Base-by-base conservation (phyloP, 2,329 filamentous ascomycete genomes). In the Rutstroemia sydowiana region DNA sequence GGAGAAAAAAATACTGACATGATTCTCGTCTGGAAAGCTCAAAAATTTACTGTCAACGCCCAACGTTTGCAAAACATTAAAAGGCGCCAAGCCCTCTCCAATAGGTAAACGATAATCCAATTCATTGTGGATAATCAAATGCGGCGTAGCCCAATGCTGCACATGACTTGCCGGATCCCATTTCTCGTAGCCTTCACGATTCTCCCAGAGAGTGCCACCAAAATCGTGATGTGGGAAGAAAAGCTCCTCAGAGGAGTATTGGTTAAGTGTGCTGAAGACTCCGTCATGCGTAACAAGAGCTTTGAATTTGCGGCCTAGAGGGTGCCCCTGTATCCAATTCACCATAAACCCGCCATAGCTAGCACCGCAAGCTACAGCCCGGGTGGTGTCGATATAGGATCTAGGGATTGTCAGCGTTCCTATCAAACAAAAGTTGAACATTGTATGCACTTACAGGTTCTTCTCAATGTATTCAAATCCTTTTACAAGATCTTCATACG, bases 281-380 rank as follows among this genome's bases (percentile, higher is more conserved):
- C 90, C 90, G 60, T 95, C 89, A 66, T 95, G 90, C 61, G 84
- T 90, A 26, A 95, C 89, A 3, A 96, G 76, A 0, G 89, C 89
- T 68, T 88, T 88, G 77, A 96, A 95, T 59, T 85, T 82, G 26
- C 88, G 82, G 18, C 89, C 90, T 0, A 96, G 77, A 1, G 81
- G 77, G 57, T 93, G 86, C 7, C 91, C 91, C 69, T 95, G 89
- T 61, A 95, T 89, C 90, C 91, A 95, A 66, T 95, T 87, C 57
- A 87, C 82, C 85, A 88, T 88, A 63, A 81, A 88, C 4, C 85
- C 85, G 30, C 85, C 85, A 60, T 88, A 89, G 9, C 79, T 84
- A 1, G 86, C 88, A 5, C 88, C 88, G 0, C 89, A 70, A 1
- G 85, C 87, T 0, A 93, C 87, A 1, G 86, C 81, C 10, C 81